Base-by-base conservation (phyloP, 345 rosid genomes). In the Murraya koenigii region DNA sequence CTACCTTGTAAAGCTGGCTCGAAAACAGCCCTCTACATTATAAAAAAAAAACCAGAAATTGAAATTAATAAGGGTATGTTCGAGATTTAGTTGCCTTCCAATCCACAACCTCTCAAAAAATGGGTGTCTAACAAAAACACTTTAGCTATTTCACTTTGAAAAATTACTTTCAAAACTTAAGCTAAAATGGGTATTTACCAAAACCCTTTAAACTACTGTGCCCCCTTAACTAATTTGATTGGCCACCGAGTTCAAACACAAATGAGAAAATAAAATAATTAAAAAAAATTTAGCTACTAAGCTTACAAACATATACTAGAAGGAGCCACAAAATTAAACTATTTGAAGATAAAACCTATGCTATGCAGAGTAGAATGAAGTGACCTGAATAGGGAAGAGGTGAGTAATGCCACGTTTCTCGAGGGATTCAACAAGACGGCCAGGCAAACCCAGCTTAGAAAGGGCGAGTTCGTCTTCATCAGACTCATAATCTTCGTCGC, bases 321-420 rank as follows among this genome's bases (percentile, higher is more conserved):
- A 5, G 6, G 22, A 49, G 23, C 35, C 52, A 69, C 8, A 8
- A 49, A 69, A 49, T 1, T 59, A 26, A 35, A 20, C 13, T 19
- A 26, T 15, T 71, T 8, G 3, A 61, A 59, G 33, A 4, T n/a
- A 33, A 25, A 79, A 10, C 7, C 8, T 17, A 67, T 70, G 41
- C 39, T 36, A 70, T 41, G 44, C 14, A 62, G 33, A 47, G 4
- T 36, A 68, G 62, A 44, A 41, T 65, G 76, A 52, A 36, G 62
- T 15, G 39, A 91, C 99, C 87, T 96, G 99, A 85, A 96, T 91
- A 36, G 99, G 99, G 82, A 96, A 96, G 78, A 96, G 98, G 56
- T 88, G 86, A 84, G 93, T 89, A 76, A 96, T 96, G 75, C 97
- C 99, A 26, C 99, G 95, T 67, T 88, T 88, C 81, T 85, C 86